Evolutionary conservation across 805 yeast genomes (phyloP).

Genomic region (Pichia rugopelliculosa): DNA sequence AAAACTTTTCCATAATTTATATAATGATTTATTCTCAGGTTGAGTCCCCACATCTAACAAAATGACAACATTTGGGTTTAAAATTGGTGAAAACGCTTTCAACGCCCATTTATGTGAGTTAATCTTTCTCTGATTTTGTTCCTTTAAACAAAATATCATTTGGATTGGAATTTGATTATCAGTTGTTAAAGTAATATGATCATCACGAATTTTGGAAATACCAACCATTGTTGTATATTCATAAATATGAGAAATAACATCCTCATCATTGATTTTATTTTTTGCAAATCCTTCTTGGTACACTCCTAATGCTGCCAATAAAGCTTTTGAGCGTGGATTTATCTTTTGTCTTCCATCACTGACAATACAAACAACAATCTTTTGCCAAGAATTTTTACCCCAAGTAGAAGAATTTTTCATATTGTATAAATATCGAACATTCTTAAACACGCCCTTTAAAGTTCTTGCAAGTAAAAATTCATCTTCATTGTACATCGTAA

Average conservation of each 20-base stretch:
- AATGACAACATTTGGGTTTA: constrained; percentile 77
- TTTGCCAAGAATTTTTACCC: constrained; percentile 97
- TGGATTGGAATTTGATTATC: constrained; percentile 75
- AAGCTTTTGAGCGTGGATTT: constrained; percentile 68
- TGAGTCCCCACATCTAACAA: constrained; percentile 92
- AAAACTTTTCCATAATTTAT: constrained; percentile 85
- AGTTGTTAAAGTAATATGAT: constrained; percentile 58
- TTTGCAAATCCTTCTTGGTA: constrained; percentile 96
- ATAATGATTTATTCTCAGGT: constrained; percentile 78
- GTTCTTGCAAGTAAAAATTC: constrained; percentile 79
- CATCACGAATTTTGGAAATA: constrained; percentile 51
- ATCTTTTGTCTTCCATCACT: constrained; percentile 89
- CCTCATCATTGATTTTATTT: constrained; percentile 73
- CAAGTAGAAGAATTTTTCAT: constrained; percentile 60
- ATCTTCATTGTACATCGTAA: constrained; percentile 87
- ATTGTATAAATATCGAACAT: constrained; percentile 67
- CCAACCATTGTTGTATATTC: constrained; percentile 93
- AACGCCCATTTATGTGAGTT: constrained; percentile 97
- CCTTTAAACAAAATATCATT: constrained; percentile 82
- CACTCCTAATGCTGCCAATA: constrained; percentile 80
- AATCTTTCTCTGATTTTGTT: constrained; percentile 80
- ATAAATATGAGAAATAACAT: constrained; percentile 81
- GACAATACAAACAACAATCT: constrained; percentile 80
- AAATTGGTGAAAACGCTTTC: constrained; percentile 79
- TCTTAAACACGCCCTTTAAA: constrained; percentile 83